Conservation (phyloP, 2,329 filamentous ascomycete genomes). For the Camillea tinctor region DNA sequence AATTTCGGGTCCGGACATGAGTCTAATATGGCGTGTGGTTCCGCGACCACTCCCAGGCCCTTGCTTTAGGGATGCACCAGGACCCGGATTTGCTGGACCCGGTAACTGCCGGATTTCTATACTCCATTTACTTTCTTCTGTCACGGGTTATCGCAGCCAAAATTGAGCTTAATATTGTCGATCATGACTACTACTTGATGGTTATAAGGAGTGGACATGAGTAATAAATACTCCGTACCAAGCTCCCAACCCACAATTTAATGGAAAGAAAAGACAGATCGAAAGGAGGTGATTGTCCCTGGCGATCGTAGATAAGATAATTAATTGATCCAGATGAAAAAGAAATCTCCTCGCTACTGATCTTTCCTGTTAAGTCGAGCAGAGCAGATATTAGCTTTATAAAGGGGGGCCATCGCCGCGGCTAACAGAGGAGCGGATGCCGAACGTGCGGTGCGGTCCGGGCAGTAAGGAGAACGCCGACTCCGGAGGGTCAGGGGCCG, state of each 20-base stretch:
- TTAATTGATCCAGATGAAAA: too few relatives aligned
- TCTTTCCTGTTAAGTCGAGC: not conserved
- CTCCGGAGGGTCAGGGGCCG: not conserved
- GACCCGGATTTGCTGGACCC: not conserved
- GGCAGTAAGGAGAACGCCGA: not conserved
- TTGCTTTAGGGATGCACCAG: not conserved
- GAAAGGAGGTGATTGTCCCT: too few relatives aligned
- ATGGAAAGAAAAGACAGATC: not conserved
- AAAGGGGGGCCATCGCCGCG: not conserved
- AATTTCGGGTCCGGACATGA: not conserved
- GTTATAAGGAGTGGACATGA: not conserved
- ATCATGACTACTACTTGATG: not conserved
- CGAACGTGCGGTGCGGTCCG: not conserved
- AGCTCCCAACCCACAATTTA: not conserved
- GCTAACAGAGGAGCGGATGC: not conserved
- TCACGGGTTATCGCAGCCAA: not conserved
- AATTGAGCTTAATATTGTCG: not conserved
- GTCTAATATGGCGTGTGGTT: not conserved
- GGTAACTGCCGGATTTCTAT: not conserved
- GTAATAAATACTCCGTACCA: not conserved
- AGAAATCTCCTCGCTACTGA: not conserved
- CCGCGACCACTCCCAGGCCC: not conserved
- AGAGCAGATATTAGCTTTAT: not conserved
- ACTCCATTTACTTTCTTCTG: not conserved
- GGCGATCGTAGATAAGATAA: too few relatives aligned